phyloP scores from a whole-genome alignment of 2,329 filamentous ascomycete genomes.

The Aspergillus sp. region DNA sequence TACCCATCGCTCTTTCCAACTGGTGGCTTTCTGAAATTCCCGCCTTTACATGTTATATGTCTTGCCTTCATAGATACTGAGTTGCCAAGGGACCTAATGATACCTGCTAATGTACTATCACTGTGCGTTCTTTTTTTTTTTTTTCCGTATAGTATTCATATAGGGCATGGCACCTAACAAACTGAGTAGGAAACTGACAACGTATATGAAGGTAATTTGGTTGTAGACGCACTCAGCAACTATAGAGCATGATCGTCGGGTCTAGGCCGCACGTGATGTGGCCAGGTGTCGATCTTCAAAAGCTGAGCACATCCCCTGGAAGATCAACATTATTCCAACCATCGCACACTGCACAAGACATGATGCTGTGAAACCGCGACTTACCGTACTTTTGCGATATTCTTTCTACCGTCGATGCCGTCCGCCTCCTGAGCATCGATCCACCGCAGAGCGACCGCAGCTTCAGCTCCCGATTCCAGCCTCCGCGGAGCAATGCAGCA shows the following conservation, averaged over 20 bases:
- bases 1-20: neutral
- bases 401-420: neutral
- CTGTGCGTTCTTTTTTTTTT: neutral
- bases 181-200: too few species aligned
- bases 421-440: neutral
- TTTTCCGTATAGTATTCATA: neutral
- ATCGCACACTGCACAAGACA: neutral
- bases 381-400: neutral
- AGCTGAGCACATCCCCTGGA: neutral
- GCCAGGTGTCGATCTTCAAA: conserved; percentile 3
- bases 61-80: conserved; percentile 1
- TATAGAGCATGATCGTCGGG: neutral
- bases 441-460: neutral
- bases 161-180: too few species aligned
- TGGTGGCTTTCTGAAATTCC: neutral
- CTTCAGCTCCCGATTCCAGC: conserved; percentile 4
- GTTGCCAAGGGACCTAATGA: neutral
- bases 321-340: neutral
- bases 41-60: neutral
- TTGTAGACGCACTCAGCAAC: too few species aligned
- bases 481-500: conserved; percentile 26
- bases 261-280: conserved; percentile 4
- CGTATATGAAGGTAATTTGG: too few species aligned
- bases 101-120: neutral
- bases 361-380: neutral